phyloP scores from a whole-genome alignment of 495 filamentous ascomycete species.

The Poronia punctata region DNA sequence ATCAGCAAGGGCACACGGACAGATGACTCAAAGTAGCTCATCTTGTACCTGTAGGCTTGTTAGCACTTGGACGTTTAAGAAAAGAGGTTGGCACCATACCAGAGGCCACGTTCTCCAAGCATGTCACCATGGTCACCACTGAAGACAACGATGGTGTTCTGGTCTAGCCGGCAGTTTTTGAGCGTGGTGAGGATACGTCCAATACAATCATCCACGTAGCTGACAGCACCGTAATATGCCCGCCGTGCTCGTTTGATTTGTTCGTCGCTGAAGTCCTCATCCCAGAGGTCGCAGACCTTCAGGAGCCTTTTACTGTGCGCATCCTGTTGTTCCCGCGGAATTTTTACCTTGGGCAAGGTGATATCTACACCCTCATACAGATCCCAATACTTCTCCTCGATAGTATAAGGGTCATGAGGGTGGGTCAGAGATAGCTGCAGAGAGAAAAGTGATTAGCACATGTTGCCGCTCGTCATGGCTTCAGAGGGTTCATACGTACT shows the following conservation, averaged over 20 bases:
- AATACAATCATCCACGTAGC: constrained; percentile 82
- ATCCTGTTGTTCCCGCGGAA: constrained; percentile 72
- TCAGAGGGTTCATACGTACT: constrained; percentile 18
- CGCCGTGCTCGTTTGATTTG: constrained; percentile 71
- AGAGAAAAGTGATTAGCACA: constrained; percentile 6
- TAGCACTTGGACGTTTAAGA: background rate
- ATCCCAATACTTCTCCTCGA: constrained; percentile 83
- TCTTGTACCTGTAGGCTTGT: constrained; percentile 60
- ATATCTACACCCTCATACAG: constrained; percentile 83
- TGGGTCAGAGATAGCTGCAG: constrained; percentile 73
- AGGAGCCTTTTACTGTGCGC: constrained; percentile 73
- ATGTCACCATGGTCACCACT: constrained; percentile 88
- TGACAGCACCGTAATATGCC: constrained; percentile 83
- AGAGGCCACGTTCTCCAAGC: constrained; percentile 81
- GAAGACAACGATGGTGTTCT: constrained; percentile 82
- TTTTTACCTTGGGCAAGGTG: constrained; percentile 62
- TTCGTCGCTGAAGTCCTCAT: constrained; percentile 68
- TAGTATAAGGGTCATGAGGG: constrained; percentile 87
- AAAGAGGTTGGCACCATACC: constrained; percentile 31
- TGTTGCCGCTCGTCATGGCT: background rate
- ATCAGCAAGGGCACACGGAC: constrained; percentile 77
- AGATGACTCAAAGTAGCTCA: constrained; percentile 82
- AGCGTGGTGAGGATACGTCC: constrained; percentile 68
- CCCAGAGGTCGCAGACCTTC: constrained; percentile 73
- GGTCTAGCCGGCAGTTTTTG: constrained; percentile 64